phyloP scores from a whole-genome alignment of 305 asterid genomes.

The Fraxinus albicans region DNA sequence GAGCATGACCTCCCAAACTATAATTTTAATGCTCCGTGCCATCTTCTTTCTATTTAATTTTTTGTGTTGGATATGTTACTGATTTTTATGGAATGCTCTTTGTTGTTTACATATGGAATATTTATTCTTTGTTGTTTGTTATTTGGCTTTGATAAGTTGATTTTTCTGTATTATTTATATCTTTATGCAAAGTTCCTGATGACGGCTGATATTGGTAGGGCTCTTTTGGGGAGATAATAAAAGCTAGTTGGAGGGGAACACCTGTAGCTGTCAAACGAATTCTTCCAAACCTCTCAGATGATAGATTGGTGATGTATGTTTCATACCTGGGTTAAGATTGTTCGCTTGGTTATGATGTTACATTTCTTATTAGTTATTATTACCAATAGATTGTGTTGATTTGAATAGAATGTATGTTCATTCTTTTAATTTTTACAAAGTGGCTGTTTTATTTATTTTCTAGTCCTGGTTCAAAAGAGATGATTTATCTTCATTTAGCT shows the following conservation, averaged over 20 bases:
- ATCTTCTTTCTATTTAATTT: neutral
- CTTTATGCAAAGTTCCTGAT: slow-evolving; percentile 30
- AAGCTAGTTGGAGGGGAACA: slow-evolving; percentile 95
- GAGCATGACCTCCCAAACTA: neutral
- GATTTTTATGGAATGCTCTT: neutral
- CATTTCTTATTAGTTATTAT: slow-evolving; percentile 4
- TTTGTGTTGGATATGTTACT: neutral
- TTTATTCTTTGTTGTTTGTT: neutral
- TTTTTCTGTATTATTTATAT: slow-evolving; percentile 2
- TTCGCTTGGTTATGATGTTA: neutral
- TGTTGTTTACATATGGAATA: neutral
- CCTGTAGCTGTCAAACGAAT: slow-evolving; percentile 96
- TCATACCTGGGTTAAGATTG: slow-evolving; percentile 4
- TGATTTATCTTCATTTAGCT: neutral
- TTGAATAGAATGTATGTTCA: slow-evolving; percentile 1
- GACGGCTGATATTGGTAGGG: slow-evolving; percentile 60
- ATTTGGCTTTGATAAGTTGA: slow-evolving; percentile 1
- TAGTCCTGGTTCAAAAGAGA: neutral
- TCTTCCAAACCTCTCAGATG: slow-evolving; percentile 95
- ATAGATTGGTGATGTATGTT: slow-evolving; percentile 87
- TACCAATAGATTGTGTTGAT: neutral
- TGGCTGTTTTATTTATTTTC: neutral
- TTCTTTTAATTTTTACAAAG: neutral
- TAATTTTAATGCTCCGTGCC: neutral
- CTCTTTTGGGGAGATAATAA: slow-evolving; percentile 94